Base-by-base conservation (phyloP, 352 stramenopile species). In the Peronospora tabacina region DNA sequence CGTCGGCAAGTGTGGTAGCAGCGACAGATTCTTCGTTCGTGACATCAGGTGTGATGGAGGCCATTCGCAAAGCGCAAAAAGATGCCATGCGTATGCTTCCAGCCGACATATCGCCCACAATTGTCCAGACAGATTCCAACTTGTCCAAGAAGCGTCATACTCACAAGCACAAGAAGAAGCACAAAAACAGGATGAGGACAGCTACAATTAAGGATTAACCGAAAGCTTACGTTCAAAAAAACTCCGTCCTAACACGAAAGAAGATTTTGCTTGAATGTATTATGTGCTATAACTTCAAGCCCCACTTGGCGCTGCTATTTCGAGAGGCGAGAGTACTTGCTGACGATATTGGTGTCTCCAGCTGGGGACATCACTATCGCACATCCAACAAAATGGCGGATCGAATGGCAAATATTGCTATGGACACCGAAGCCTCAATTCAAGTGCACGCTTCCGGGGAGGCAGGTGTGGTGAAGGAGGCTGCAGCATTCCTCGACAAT, bases 81-180 rank as follows among this genome's bases (percentile, higher is more conserved):
- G 77, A 85, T 10, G 77, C 77, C 0, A 37, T 83, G 52, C 68
- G 62, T 7, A 87, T 90, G 79, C 55, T 90, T 3, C 51, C 61
- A 7, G 37, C 56, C 6, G 44, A 48, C 10, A 19, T 40, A 5
- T n/a, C 33, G 9, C 6, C 22, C 0, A 42, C 16, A 11, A 22
- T 49, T 24, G 48, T 44, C 36, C 47, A 55, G 5, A 7, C 30
- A 1, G 44, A 44, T 29, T 57, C 39, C 6, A 53, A 19, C 24
- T 63, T 46, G 3, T 55, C 42, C 22, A 68, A 48, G 15, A 63
- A 49, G 9, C 42, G 46, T 12, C 47, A 66, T 15, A 65, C 48
- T 13, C 46, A 66, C 36, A 70, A 64, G 37, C 67, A 66, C 32
- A 61, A 55, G 15, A 66, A 68, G 41, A 52, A 68, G 26, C 63